Base-by-base conservation (phyloP, 805 yeast species). In the Yarrowia sp. region DNA sequence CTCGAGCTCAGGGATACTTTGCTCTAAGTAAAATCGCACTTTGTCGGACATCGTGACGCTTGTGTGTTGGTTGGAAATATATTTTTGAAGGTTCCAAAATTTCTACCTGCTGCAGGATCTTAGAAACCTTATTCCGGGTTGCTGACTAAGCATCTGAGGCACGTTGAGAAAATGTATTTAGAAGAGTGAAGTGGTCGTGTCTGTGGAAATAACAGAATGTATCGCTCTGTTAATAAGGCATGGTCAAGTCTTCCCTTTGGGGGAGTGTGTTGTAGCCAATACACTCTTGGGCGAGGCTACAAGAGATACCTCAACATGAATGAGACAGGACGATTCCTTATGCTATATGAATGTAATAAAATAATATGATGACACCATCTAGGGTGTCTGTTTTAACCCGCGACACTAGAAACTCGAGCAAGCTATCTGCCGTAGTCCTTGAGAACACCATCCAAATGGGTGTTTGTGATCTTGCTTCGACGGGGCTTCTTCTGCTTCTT, bases 371-470 rank as follows among this genome's bases (percentile, higher is more conserved):
- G 35, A 19, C 22, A 27, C 19, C 35, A 18, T 13, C 25, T 12
- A 19, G 19, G 16, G 13, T 44, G 24, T 10, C 16, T 10, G 21
- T 13, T 41, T 27, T n/a, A 41, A 31, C 24, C 21, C 33, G 33
- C 22, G 31, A 41, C 31, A 14, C 14, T 24, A 6, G 6, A 12
- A 10, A 39, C 22, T 14, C n/a, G 16, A 21, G 19, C 10, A 10
- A 5, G n/a, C 32, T 51, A 51, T 25, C 58, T 51, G 19, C 71
- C 67, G 62, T 91, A 94, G 71, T 94, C 99, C 74, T 88, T 90
- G 71, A 94, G 83, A 22, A 94, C 87, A 63, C 97, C 98, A 73
- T 91, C 87, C 96, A 94, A 88, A 74, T 94, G 99, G 2, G 96
- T 87, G 73, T 94, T 94, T 10, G 99, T 94, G 69, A 94, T 84